A percentile compares a stretch with the other conserved stretches of the same genome.
phyloP scores from a whole-genome alignment of 2,329 filamentous ascomycete species.

The Colletotrichum salicis region DNA sequence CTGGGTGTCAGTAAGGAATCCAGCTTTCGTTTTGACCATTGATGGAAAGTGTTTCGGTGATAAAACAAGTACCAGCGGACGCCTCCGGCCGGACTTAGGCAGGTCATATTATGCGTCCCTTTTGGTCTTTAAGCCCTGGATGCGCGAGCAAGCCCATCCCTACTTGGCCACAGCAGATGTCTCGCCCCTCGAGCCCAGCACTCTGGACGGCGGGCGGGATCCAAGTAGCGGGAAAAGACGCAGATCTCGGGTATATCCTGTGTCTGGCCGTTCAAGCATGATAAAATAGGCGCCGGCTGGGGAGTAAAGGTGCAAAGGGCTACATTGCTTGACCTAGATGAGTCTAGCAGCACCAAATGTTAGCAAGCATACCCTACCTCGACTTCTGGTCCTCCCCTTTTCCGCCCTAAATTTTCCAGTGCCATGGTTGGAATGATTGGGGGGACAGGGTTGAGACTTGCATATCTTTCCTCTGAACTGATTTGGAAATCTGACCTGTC shows the following conservation, averaged over 20 bases:
- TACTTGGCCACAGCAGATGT: conserved; percentile 2
- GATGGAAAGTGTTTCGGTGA: not conserved
- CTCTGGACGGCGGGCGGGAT: conserved; percentile 14
- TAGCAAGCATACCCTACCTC: conserved; percentile 17
- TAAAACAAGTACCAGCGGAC: not conserved
- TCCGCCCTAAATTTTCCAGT: conserved; percentile 23
- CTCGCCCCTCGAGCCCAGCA: conserved; percentile 10
- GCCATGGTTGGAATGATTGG: conserved; percentile 18
- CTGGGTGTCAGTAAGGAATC: not conserved
- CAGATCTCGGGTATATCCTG: conserved; percentile 20
- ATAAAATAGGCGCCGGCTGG: not conserved
- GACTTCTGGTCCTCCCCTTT: conserved; percentile 14
- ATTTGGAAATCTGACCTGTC: conserved; percentile 23
- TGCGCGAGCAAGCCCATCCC: conserved; percentile 2
- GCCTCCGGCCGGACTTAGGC: not conserved
- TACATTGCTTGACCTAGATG: not conserved
- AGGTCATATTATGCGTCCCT: not conserved
- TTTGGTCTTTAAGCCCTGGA: not conserved
- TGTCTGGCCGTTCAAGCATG: not conserved
- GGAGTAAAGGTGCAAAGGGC: not conserved
- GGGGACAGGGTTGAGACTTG: conserved; percentile 20
- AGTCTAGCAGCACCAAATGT: not conserved
- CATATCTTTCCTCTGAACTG: conserved; percentile 11
- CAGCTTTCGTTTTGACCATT: not conserved
- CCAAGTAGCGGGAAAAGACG: conserved; percentile 13